Evolutionary conservation across 169 alveolate genomes (phyloP), one percentile per base, ranked within the genome.

Genomic region (Eimeria mitis): DNA sequence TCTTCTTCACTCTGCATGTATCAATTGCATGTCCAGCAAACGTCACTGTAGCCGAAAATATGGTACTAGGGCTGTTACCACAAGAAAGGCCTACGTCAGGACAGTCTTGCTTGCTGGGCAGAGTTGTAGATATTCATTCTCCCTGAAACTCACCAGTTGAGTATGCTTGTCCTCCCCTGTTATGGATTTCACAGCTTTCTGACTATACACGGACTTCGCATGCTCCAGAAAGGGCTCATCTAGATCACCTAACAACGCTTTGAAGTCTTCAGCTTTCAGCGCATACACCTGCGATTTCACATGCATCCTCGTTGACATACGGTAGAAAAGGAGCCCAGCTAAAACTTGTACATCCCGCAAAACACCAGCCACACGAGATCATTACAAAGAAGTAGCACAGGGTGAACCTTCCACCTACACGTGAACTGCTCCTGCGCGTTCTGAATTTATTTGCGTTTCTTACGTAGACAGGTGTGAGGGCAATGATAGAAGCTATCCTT

Each of bases 401-500:
- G 40, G 83, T 40, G 83, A 73, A 40, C 54, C 52, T 5, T 14
- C 2, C 1, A 34, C 34, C 13, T 63, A 23, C n/a, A 73, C 14
- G 13, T 0, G 0, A 34, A 1, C 23, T 37, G 56, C 83, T 79
- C 5, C 47, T 16, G 68, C 3, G 61, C 70, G 49, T 28, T 81
- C n/a, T 23, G 7, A 28, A 56, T 42, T 40, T 42, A 85, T 23
- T 31, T 8, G 49, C 28, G 4, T 65, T 19, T 71, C 94, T 91
- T 97, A 97, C 97, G 54, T 97, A 97, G 81, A 97, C 98, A 70
- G 97, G 97, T 19, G 98, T 65, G 73, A 95, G 97, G 73, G 98
- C 97, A 16, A 97, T 68, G 78, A 95, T 75, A 95, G 96, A 97
- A 40, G 97, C 96, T 31, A 95, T 65, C 63, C 97, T 81, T 59